Base-by-base conservation (phyloP, 768 basidiomycete genomes). In the Candolleomyces efflorescens region DNA sequence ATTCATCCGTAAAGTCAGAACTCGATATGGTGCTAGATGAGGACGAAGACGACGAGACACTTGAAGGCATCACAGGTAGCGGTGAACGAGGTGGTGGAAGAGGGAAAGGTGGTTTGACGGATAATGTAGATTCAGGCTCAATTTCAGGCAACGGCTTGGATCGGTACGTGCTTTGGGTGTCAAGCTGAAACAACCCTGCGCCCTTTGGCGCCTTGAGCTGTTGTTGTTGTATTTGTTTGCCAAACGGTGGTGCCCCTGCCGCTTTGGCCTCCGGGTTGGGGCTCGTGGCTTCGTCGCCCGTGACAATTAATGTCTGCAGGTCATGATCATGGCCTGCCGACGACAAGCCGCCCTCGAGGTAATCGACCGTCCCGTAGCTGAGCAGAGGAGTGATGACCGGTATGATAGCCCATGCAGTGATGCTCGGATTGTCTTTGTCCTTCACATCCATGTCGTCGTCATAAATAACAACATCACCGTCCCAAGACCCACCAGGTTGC, bases 361-460 rank as follows among this genome's bases (percentile, higher is more conserved):
- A 93, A 66, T 85, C 81, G 10, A 84, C 82, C 50, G 68, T 75
- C 61, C 83, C 84, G 51, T 76, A 74, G 51, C 67, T 70, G 24
- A 90, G 71, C 43, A 92, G 75, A 5, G 86, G 81, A 4, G 77
- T 67, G 4, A 93, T 69, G 44, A 90, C 77, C 24, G 81, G 77
- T 22, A 92, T 76, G 37, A 93, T 77, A 0, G 83, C 82, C 89
- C 90, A 92, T 0, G 89, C 80, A 32, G 84, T 82, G 55, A 82
- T 78, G 17, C 76, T 69, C 32, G 75, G 62, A 62, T 82, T 83
- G 55, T 77, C 74, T 62, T 76, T 82, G 63, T 89, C 84, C 55
- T 79, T 81, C 55, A 78, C 74, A 67, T 89, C 85, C 78, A 92
- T 92, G 59, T 86, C 85, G 58, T 91, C 87, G 63, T 87, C 87